Conservation (phyloP, 768 basidiomycete species). For the Trametopsis cervina region DNA sequence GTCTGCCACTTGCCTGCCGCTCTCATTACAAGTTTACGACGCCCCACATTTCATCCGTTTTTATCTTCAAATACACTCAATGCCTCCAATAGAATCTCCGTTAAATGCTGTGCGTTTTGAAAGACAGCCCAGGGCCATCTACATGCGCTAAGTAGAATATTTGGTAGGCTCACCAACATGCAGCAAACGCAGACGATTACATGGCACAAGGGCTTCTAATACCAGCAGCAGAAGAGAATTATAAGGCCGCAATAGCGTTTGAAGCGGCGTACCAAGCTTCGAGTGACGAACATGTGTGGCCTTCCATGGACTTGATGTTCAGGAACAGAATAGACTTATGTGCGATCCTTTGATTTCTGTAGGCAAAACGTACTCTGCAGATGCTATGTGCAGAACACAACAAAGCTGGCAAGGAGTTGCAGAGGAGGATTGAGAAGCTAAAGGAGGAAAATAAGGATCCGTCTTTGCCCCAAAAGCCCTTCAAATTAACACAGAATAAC, state of each 20-base stretch:
- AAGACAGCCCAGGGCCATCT: neutral
- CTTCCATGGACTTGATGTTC: conserved; percentile 5
- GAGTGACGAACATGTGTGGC: conserved; percentile 61
- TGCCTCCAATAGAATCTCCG: conserved; percentile 19
- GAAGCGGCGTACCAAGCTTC: conserved; percentile 66
- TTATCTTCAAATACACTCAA: conserved; percentile 4
- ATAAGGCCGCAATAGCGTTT: conserved; percentile 72
- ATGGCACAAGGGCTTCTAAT: conserved; percentile 60
- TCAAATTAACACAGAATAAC: neutral
- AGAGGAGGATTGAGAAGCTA: conserved; percentile 64
- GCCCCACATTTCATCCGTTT: neutral
- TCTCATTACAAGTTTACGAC: neutral
- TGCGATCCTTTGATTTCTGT: conserved; percentile 1
- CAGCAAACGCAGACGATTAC: conserved; percentile 73
- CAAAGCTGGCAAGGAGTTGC: conserved; percentile 65
- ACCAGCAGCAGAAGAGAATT: conserved; percentile 66
- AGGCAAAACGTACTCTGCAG: conserved; percentile 74
- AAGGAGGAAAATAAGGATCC: conserved; percentile 77
- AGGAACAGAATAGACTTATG: neutral
- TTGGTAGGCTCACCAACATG: conserved; percentile 71
- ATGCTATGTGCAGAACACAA: conserved; percentile 71
- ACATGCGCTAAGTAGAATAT: neutral
- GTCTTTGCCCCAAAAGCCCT: conserved; percentile 54
- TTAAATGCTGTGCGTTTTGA: conserved; percentile 18
- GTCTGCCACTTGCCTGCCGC: neutral